Evolutionary conservation across 1,139 yeast genomes (phyloP).

Genomic region (Saccharomyces hybrid): DNA sequence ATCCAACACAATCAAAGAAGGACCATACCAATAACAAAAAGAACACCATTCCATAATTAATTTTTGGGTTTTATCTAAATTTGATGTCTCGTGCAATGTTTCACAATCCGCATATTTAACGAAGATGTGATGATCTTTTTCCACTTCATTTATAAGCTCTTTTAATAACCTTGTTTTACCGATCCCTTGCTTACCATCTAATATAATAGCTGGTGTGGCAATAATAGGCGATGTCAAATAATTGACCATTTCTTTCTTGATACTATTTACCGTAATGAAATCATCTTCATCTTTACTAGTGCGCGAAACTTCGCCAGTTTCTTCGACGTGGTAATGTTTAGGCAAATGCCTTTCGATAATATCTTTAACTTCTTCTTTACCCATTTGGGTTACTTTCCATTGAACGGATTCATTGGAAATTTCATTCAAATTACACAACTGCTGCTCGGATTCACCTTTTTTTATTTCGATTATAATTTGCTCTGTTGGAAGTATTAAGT

Average conservation of each 20-base stretch:
- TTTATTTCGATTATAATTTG: conserved; percentile 11
- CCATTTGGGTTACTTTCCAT: conserved; percentile 1
- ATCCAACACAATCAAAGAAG: conserved; percentile 68
- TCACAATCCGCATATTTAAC: conserved; percentile 48
- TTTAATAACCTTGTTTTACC: conserved; percentile 62
- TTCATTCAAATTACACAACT: not conserved
- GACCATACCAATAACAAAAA: conserved; percentile 72
- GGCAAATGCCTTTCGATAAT: not conserved
- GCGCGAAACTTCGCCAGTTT: not conserved
- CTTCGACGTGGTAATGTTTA: not conserved
- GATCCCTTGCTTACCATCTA: conserved; percentile 72
- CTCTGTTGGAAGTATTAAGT: conserved; percentile 8
- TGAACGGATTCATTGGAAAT: not conserved
- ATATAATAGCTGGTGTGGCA: conserved; percentile 39
- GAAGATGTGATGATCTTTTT: conserved; percentile 39
- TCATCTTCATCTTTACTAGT: conserved; percentile 3
- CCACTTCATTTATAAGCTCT: conserved; percentile 37
- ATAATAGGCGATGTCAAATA: conserved; percentile 32
- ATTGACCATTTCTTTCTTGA: conserved; percentile 39
- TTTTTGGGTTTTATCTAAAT: conserved; percentile 41
- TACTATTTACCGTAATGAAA: conserved; percentile 54
- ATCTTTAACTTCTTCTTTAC: not conserved
- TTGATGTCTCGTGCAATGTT: conserved; percentile 16
- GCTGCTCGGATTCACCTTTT: not conserved
- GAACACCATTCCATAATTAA: conserved; percentile 47